These are phyloP conservation scores for Aspergillus pseudonomiae DNA, from an alignment of 2,329 filamentous ascomycete genomes.

Conservation along the genomic window DNA sequence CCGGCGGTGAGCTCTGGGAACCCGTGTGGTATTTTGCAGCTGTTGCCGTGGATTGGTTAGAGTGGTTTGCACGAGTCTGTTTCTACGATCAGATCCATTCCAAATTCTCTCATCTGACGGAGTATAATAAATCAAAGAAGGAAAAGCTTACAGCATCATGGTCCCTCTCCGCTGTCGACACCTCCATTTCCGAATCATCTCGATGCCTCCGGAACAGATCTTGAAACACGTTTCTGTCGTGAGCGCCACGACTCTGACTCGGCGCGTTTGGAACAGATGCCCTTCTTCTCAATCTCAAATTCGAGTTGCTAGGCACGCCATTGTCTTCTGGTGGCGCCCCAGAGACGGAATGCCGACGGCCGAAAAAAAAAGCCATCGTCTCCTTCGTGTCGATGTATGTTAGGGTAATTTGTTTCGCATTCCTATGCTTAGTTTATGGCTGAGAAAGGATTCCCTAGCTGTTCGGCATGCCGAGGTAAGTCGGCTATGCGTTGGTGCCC, in stretches of 20 bases:
- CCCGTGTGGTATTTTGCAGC: not conserved
- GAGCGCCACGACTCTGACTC: conserved; percentile 1
- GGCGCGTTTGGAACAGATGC: conserved; percentile 16
- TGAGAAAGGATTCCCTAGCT: not conserved
- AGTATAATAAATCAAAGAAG: too few relatives aligned
- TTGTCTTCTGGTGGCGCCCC: conserved; percentile 16
- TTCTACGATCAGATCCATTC: not conserved
- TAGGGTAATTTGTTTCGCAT: not conserved
- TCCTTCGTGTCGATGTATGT: not conserved
- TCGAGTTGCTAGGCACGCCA: not conserved
- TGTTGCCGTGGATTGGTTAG: not conserved
- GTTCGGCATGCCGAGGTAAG: conserved; percentile 2
- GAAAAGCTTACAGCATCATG: not conserved
- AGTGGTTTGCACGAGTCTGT: not conserved
- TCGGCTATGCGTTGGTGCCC: not conserved
- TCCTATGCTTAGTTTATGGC: not conserved
- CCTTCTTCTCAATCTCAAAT: conserved; percentile 8
- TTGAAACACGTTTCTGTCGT: conserved; percentile 21
- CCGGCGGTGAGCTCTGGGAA: not conserved
- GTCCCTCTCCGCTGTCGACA: not conserved
- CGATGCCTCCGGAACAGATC: conserved; percentile 28
- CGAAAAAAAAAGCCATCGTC: conserved; percentile 31
- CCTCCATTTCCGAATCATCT: conserved; percentile 9
- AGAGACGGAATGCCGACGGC: conserved; percentile 32
- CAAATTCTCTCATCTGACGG: not conserved